Conservation (phyloP, 192 early-diverging fungal species). For the Gryganskiella cystojenkinii region DNA sequence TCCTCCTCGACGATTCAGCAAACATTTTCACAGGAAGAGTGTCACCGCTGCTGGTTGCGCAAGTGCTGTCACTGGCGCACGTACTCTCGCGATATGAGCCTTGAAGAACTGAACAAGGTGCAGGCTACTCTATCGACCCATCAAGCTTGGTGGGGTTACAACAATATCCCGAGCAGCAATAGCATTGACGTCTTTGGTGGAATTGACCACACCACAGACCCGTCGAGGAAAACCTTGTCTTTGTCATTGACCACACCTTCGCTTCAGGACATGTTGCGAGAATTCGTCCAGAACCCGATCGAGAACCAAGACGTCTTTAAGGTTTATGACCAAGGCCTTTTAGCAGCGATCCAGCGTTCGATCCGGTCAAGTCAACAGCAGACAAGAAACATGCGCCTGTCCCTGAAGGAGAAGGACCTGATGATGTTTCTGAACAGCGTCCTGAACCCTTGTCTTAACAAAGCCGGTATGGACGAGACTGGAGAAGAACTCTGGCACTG, state of each 20-base stretch:
- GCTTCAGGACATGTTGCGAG: slow-evolving; percentile 1
- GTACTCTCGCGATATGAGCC: neutral
- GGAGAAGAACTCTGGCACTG: slow-evolving; percentile 14
- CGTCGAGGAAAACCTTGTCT: neutral
- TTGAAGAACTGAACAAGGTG: slow-evolving; percentile 10
- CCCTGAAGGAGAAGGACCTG: neutral
- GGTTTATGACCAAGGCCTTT: slow-evolving; percentile 1
- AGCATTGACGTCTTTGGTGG: neutral
- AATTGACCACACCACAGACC: neutral
- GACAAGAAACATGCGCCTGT: slow-evolving; percentile 11
- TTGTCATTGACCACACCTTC: neutral
- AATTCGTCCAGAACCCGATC: slow-evolving; percentile 10
- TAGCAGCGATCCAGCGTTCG: slow-evolving; percentile 7
- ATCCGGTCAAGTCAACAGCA: slow-evolving; percentile 3
- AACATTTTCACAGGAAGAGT: neutral
- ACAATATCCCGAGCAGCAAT: neutral
- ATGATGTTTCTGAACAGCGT: slow-evolving; percentile 3
- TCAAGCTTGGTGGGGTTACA: slow-evolving; percentile 10
- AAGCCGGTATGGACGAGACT: slow-evolving; percentile 9
- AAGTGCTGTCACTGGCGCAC: slow-evolving; percentile 15
- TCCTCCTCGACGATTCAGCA: slow-evolving; percentile 10
- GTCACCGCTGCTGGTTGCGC: slow-evolving; percentile 21
- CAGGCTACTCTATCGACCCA: slow-evolving; percentile 1
- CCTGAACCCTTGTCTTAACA: slow-evolving; percentile 20
- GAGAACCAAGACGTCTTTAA: slow-evolving; percentile 34